A percentile compares a stretch with the other conserved stretches of the same genome.
Conservation (phyloP, 2,329 filamentous ascomycete genomes). For the Penicillium expansum region DNA sequence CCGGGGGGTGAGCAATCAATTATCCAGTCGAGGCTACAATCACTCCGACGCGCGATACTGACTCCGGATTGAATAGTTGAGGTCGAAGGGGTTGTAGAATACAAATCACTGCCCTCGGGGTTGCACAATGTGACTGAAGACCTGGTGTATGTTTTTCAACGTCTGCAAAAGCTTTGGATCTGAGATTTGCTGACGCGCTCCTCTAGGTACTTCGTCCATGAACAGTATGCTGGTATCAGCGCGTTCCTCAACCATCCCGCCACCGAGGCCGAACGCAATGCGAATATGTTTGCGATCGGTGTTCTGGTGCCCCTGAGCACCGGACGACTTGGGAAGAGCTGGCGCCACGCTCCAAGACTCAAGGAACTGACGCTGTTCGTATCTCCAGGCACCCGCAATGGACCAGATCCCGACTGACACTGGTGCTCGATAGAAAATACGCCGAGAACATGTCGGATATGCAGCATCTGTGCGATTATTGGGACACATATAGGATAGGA, state of each 20-base stretch:
- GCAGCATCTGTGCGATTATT: constrained; percentile 71
- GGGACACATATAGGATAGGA: constrained; percentile 54
- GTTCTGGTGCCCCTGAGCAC: constrained; percentile 81
- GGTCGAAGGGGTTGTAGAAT: constrained; percentile 86
- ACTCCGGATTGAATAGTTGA: constrained; percentile 42
- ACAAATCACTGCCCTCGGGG: constrained; percentile 92
- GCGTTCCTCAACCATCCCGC: constrained; percentile 85
- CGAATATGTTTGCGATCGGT: constrained; percentile 88
- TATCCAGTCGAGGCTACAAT: constrained; percentile 1
- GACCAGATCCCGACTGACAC: constrained; percentile 13
- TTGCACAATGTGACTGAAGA: constrained; percentile 85
- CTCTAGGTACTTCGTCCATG: constrained; percentile 83
- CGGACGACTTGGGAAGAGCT: constrained; percentile 80
- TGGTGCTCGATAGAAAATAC: constrained; percentile 46
- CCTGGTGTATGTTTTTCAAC: constrained; percentile 53
- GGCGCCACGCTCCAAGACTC: constrained; percentile 77
- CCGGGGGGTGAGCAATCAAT: constrained; percentile 56
- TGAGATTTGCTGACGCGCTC: constrained; percentile 10
- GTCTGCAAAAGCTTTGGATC: background rate
- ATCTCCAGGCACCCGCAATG: background rate
- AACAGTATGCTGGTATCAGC: constrained; percentile 79
- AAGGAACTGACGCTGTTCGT: constrained; percentile 69
- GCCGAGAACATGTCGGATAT: constrained; percentile 64
- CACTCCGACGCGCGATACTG: constrained; percentile 14
- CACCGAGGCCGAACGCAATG: constrained; percentile 75